Conservation (phyloP, 352 stramenopile species). For the Globisporangium apiculatum region DNA sequence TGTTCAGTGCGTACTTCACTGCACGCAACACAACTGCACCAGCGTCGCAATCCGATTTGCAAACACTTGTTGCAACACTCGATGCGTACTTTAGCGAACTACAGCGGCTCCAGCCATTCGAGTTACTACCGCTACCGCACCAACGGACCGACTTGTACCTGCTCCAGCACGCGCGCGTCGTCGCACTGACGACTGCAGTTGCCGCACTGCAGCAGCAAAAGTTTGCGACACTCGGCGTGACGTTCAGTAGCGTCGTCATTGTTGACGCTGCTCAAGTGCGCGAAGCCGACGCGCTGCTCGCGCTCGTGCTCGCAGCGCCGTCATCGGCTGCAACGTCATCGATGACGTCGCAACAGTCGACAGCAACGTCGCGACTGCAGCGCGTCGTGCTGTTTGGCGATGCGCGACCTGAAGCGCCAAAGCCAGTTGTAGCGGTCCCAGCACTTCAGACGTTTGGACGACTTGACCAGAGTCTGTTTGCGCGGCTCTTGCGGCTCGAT, state of each 20-base stretch:
- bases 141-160: conserved; percentile 94
- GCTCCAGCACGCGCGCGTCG: conserved; percentile 91
- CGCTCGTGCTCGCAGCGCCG: conserved; percentile 79
- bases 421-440: conserved; percentile 87
- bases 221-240: conserved; percentile 80
- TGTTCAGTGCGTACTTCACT: conserved; percentile 33
- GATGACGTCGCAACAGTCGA: not conserved
- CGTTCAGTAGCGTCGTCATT: conserved; percentile 89
- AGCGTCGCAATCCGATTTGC: conserved; percentile 16
- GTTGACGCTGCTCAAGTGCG: conserved; percentile 94
- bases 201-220: conserved; percentile 85
- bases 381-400: conserved; percentile 92
- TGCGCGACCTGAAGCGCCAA: conserved; percentile 85
- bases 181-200: conserved; percentile 96
- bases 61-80: conserved; percentile 60
- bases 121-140: conserved; percentile 89
- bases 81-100: conserved; percentile 91
- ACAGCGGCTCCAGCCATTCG: conserved; percentile 89
- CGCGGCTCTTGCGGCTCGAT: conserved; percentile 90
- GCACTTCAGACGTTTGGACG: conserved; percentile 85
- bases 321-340: not conserved
- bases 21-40: conserved; percentile 22
- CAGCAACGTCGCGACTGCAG: conserved; percentile 53
- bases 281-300: conserved; percentile 92
- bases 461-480: conserved; percentile 95